These are phyloP conservation scores for Trametes versicolor DNA, from an alignment of 1,284 basidiomycete species.

Conservation along the genomic window DNA sequence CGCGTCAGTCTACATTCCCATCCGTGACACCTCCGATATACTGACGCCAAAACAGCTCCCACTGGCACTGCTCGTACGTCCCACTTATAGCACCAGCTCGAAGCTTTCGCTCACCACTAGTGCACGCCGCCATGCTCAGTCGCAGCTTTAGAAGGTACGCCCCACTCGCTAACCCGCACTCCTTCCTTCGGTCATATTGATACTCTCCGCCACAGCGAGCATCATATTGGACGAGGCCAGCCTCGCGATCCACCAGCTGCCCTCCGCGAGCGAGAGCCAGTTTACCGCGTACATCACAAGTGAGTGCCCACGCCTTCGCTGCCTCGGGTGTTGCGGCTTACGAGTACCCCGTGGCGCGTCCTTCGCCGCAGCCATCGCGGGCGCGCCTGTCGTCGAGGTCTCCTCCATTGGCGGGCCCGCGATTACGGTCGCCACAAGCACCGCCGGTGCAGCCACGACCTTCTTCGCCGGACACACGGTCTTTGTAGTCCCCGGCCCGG, in stretches of 20 bases:
- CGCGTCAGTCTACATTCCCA: not conserved
- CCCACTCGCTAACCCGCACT: too few relatives aligned
- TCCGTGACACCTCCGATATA: too few relatives aligned
- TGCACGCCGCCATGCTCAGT: too few relatives aligned
- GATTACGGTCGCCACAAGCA: slow-evolving; percentile 26
- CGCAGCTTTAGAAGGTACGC: not conserved
- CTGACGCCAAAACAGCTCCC: too few relatives aligned
- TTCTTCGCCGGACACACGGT: not conserved
- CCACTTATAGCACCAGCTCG: too few relatives aligned
- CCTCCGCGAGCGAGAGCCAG: not conserved
- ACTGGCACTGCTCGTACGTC: too few relatives aligned
- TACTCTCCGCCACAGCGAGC: not conserved
- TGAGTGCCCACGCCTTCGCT: not conserved
- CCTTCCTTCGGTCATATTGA: not conserved
- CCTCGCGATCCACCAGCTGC: not conserved
- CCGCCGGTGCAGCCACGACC: slow-evolving; percentile 9
- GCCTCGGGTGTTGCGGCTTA: not conserved
- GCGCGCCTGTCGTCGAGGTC: slow-evolving; percentile 31
- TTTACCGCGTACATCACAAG: not conserved
- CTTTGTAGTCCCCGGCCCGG: not conserved
- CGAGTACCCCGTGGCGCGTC: too few relatives aligned
- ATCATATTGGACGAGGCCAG: not conserved
- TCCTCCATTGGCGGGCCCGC: slow-evolving; percentile 34
- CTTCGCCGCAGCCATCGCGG: slow-evolving; percentile 19
- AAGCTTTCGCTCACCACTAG: too few relatives aligned